phyloP scores from a whole-genome alignment of 306 rosid species.

The Acacia melanoxylon region DNA sequence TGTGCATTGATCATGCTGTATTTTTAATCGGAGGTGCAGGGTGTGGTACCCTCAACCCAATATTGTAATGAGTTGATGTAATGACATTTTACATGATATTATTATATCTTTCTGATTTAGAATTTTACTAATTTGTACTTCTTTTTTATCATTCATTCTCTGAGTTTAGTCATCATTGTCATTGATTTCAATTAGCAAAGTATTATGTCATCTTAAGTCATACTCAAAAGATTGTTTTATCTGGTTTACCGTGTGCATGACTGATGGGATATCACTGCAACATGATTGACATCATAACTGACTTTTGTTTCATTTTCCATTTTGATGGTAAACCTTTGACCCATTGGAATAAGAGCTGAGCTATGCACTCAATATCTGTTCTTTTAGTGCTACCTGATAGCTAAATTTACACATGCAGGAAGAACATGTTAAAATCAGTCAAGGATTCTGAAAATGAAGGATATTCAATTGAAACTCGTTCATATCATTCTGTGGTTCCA shows the following conservation, averaged over 20 bases:
- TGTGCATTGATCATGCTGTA: background rate
- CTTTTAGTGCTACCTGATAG: constrained; percentile 14
- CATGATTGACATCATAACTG: background rate
- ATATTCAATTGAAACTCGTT: constrained; percentile 20
- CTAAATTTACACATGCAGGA: constrained; percentile 1
- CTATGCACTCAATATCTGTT: background rate
- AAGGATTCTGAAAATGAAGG: constrained; percentile 9
- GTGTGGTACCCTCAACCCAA: background rate
- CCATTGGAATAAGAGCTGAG: background rate
- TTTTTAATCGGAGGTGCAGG: background rate
- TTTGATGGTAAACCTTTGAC: constrained; percentile 7
- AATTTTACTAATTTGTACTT: background rate
- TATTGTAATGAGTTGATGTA: background rate
- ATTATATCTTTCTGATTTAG: background rate
- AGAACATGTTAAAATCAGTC: constrained; percentile 20
- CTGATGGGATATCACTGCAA: background rate
- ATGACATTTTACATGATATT: background rate
- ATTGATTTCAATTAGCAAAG: background rate
- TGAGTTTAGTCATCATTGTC: constrained; percentile 20
- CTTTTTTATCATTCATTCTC: background rate
- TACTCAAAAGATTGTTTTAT: constrained; percentile 12
- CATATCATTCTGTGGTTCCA: constrained; percentile 17
- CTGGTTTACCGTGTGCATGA: background rate
- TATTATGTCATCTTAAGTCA: constrained; percentile 16
- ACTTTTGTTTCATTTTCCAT: constrained; percentile 14